Conservation (phyloP, 805 yeast species). For the Maudiozyma saulgeensis region DNA sequence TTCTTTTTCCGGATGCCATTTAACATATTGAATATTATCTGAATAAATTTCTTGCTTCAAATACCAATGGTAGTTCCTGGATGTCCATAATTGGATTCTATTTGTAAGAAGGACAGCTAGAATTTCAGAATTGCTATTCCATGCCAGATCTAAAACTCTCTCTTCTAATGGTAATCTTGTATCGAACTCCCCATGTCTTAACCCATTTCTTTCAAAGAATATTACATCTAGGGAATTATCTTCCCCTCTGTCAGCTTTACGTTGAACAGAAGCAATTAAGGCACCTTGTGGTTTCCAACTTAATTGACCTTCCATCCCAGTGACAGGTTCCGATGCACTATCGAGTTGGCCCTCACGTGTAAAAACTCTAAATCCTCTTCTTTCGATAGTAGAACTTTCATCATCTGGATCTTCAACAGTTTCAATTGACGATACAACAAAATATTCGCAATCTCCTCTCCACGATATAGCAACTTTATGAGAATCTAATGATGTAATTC, state of each 20-base stretch:
- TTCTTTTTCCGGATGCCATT: slow-evolving; percentile 89
- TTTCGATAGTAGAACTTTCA: slow-evolving; percentile 29
- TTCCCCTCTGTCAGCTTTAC: slow-evolving; percentile 39
- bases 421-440: slow-evolving; percentile 60
- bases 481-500: slow-evolving; percentile 46
- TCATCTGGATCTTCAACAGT: slow-evolving; percentile 34
- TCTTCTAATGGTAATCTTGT: slow-evolving; percentile 50
- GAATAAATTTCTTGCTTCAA: slow-evolving; percentile 64
- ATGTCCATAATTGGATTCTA: slow-evolving; percentile 78
- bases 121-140: slow-evolving; percentile 78
- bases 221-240: slow-evolving; percentile 39
- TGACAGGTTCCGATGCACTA: slow-evolving; percentile 83
- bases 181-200: slow-evolving; percentile 78
- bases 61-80: slow-evolving; percentile 93
- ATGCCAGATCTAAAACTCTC: slow-evolving; percentile 44
- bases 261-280: slow-evolving; percentile 70
- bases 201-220: slow-evolving; percentile 88
- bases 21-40: slow-evolving; percentile 33
- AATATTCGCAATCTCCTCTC: slow-evolving; percentile 91
- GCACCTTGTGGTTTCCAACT: slow-evolving; percentile 92
- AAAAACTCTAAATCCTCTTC: slow-evolving; percentile 80
- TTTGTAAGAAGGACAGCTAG: slow-evolving; percentile 57
- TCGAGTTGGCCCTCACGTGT: slow-evolving; percentile 67
- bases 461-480: slow-evolving; percentile 53
- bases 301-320: slow-evolving; percentile 61